Percentiles rank a stretch among this genome's conserved stretches.
Evolutionary conservation across 176 grass and related monocot genomes (phyloP).

Genomic region (Eleusine indica): DNA sequence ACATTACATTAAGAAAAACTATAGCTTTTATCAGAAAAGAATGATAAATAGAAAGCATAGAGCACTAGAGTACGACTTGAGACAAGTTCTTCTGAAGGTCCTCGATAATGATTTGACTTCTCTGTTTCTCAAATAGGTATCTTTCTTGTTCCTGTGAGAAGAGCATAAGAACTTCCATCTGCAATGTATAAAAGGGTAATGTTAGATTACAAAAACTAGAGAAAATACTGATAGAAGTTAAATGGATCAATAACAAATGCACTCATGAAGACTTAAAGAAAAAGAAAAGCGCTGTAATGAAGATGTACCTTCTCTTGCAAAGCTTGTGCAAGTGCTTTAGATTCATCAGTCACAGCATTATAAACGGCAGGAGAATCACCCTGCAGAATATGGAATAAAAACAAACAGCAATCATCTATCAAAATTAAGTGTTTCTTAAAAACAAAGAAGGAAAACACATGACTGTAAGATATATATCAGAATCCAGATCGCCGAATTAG

Average conservation of each 20-base stretch:
- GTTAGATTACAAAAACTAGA: conserved; percentile 28
- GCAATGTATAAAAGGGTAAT: conserved; percentile 33
- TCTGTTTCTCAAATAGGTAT: conserved; percentile 80
- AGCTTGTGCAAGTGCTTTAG: conserved; percentile 81
- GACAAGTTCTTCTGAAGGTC: conserved; percentile 89
- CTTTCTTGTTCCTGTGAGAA: conserved; percentile 98
- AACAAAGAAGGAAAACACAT: neutral
- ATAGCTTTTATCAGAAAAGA: neutral
- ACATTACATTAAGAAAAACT: neutral
- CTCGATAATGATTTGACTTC: conserved; percentile 67
- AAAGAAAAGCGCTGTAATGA: neutral
- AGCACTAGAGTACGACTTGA: conserved; percentile 55
- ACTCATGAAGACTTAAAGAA: conserved; percentile 4
- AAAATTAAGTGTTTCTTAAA: neutral
- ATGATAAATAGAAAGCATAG: conserved; percentile 20
- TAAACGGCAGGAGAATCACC: conserved; percentile 38
- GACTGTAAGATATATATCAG: neutral
- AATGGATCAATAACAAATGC: neutral
- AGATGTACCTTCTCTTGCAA: conserved; percentile 83
- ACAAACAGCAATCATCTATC: conserved; percentile 19
- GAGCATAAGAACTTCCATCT: conserved; percentile 87
- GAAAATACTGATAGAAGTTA: neutral
- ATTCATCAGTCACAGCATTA: conserved; percentile 45
- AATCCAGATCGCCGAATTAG: neutral
- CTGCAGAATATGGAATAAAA: conserved; percentile 44